phyloP scores from a whole-genome alignment of 495 filamentous ascomycete genomes.

The Extremus antarcticus region DNA sequence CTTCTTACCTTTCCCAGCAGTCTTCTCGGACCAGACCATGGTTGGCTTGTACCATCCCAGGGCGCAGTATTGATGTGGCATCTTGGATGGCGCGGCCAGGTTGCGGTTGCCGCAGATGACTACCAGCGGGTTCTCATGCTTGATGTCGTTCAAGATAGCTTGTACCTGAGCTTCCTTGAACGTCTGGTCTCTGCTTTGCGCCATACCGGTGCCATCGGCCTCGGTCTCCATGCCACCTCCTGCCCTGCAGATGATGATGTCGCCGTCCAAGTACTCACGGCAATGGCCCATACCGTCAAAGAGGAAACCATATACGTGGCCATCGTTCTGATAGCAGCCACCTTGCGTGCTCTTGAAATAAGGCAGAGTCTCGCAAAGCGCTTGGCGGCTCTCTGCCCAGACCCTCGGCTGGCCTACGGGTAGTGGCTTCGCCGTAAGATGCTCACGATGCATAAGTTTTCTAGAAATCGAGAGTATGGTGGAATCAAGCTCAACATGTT shows the following conservation, averaged over 20 bases:
- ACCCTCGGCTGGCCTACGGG: constrained; percentile 39
- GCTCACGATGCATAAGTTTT: constrained; percentile 1
- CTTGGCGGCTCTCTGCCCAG: constrained; percentile 51
- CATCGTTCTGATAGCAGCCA: constrained; percentile 40
- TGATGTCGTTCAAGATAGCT: constrained; percentile 24
- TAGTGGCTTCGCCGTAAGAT: constrained; percentile 18
- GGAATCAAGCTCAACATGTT: not conserved
- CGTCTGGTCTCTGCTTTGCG: constrained; percentile 20
- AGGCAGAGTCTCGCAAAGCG: constrained; percentile 53
- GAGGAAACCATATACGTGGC: constrained; percentile 46
- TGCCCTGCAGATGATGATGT: constrained; percentile 49
- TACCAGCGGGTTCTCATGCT: constrained; percentile 26
- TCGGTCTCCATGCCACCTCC: constrained; percentile 27
- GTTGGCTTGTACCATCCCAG: constrained; percentile 65
- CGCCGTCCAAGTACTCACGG: constrained; percentile 49
- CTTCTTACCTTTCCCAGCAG: constrained; percentile 24
- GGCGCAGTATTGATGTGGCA: constrained; percentile 58
- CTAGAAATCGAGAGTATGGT: not conserved
- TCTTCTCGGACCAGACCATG: constrained; percentile 59
- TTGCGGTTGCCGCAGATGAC: constrained; percentile 41
- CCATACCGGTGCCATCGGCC: constrained; percentile 13
- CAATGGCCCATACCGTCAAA: constrained; percentile 44
- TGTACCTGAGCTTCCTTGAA: constrained; percentile 10
- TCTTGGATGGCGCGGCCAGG: constrained; percentile 37
- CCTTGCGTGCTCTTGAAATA: constrained; percentile 57